Conservation (phyloP, 176 grass and related monocot species). For the Oryza australiensis region DNA sequence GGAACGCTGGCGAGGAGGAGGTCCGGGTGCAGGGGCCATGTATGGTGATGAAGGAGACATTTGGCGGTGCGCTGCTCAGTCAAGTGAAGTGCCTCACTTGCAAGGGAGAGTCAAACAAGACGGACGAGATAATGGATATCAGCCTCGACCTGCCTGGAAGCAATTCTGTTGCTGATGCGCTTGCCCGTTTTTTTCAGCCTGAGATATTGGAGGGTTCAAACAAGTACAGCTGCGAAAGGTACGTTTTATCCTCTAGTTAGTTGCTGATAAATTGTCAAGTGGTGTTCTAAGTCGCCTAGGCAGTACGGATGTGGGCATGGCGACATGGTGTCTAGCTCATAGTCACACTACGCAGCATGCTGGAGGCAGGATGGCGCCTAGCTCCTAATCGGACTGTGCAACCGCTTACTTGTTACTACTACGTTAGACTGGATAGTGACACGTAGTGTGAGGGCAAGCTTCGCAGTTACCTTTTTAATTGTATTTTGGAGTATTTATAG, state of each 20-base stretch:
- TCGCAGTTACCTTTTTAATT: background rate
- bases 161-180: constrained; percentile 78
- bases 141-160: constrained; percentile 78
- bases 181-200: constrained; percentile 74
- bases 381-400: background rate
- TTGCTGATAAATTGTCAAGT: background rate
- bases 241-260: background rate
- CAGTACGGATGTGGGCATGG: background rate
- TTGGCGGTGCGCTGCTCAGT: constrained; percentile 80
- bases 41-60: constrained; percentile 84
- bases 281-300: background rate
- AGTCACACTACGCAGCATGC: background rate
- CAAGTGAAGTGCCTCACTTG: constrained; percentile 94
- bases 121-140: constrained; percentile 96
- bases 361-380: background rate
- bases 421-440: background rate
- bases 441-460: background rate
- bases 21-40: constrained; percentile 18
- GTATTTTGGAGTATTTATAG: background rate
- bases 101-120: constrained; percentile 96
- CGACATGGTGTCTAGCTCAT: background rate
- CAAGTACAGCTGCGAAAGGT: constrained; percentile 92
- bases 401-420: background rate
- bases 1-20: constrained; percentile 39
- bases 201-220: constrained; percentile 93